Evolutionary conservation across 179 eudicot species (phyloP).

Genomic region (Spergularia azorica): DNA sequence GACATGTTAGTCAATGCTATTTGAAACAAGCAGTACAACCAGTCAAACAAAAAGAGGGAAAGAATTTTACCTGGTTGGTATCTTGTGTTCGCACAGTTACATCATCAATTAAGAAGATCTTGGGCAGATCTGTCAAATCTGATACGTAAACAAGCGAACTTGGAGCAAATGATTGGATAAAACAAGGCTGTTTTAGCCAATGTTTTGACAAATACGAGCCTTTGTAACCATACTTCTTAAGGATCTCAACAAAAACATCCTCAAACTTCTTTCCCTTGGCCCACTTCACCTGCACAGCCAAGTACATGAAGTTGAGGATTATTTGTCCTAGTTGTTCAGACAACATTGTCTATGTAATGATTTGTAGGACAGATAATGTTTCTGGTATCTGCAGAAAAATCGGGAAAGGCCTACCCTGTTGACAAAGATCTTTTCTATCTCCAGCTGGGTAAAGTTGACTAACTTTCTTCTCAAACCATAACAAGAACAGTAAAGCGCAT

Average conservation of each 20-base stretch:
- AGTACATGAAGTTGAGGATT: background rate
- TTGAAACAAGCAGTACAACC: background rate
- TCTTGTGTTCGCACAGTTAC: conserved; percentile 66
- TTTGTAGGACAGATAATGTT: background rate
- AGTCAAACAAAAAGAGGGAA: background rate
- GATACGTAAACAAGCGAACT: conserved; percentile 74
- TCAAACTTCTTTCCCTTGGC: conserved; percentile 70
- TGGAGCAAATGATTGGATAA: conserved; percentile 96
- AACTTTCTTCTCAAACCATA: too few relatives aligned
- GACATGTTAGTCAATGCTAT: background rate
- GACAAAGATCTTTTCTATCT: background rate
- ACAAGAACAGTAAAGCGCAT: too few relatives aligned
- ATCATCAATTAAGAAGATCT: conserved; percentile 78
- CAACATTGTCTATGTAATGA: background rate
- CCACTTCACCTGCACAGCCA: conserved; percentile 82
- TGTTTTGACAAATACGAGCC: conserved; percentile 82
- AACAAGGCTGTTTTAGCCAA: conserved; percentile 87
- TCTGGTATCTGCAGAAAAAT: background rate
- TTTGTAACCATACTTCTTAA: conserved; percentile 77
- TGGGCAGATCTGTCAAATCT: conserved; percentile 82
- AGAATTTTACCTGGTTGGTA: conserved; percentile 75
- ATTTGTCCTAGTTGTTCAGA: background rate
- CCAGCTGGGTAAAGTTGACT: background rate
- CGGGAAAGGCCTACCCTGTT: background rate
- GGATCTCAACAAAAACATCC: conserved; percentile 76